phyloP scores from a whole-genome alignment of 768 basidiomycete genomes.

The Saitozyma podzolica region DNA sequence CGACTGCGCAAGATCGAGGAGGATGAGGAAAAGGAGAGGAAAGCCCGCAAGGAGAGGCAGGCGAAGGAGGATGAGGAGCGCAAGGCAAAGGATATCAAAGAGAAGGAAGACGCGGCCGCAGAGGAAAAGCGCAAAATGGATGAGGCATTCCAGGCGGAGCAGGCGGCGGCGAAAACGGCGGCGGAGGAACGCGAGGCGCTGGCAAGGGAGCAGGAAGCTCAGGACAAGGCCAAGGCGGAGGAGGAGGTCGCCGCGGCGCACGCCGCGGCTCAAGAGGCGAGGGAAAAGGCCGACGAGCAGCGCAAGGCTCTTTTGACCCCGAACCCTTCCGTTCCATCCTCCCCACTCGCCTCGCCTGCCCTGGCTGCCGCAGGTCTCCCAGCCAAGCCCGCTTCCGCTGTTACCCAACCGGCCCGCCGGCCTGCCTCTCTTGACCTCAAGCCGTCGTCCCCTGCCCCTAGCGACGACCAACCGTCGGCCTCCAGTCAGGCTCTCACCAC shows the following conservation, averaged over 20 bases:
- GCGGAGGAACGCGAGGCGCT: conserved; percentile 29
- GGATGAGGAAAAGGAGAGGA: conserved; percentile 45
- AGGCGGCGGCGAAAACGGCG: conserved; percentile 23
- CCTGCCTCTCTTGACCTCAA: conserved; percentile 40
- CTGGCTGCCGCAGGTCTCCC: conserved; percentile 39
- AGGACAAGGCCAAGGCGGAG: conserved; percentile 26
- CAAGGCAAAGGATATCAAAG: conserved; percentile 49
- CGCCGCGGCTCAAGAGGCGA: conserved; percentile 33
- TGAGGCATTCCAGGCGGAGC: conserved; percentile 8
- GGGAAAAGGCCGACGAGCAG: conserved; percentile 27
- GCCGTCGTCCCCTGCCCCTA: conserved; percentile 25
- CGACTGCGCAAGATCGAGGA: conserved; percentile 44
- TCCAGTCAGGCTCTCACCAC: conserved; percentile 59
- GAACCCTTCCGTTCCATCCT: conserved; percentile 27
- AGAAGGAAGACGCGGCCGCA: conserved; percentile 29
- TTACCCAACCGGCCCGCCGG: conserved; percentile 1
- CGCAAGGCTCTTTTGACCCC: conserved; percentile 28
- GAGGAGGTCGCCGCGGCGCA: conserved; percentile 27
- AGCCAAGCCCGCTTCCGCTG: conserved; percentile 38
- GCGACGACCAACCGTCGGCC: conserved; percentile 34
- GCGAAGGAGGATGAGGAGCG: conserved; percentile 45
- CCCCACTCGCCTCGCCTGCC: conserved; percentile 44
- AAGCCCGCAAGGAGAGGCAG: conserved; percentile 54
- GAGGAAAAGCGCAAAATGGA: conserved; percentile 8
- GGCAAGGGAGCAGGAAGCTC: conserved; percentile 19